Percentiles rank a stretch among this genome's conserved stretches.
Evolutionary conservation across 2,329 filamentous ascomycete genomes (phyloP).

Genomic region (Chlorencoelia australis): DNA sequence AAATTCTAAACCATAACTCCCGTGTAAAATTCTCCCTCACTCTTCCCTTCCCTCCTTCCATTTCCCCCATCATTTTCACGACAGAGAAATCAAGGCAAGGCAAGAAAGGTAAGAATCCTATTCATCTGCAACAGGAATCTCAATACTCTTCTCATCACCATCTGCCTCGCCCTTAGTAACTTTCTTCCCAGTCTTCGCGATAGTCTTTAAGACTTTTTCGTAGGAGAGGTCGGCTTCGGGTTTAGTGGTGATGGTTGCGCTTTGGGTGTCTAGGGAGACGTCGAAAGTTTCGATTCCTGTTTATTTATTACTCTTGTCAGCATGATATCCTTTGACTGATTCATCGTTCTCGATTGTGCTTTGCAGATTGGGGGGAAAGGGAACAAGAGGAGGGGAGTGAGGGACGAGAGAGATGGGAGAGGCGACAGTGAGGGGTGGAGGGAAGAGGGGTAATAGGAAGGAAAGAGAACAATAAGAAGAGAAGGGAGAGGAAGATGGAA

Average conservation of each 20-base stretch:
- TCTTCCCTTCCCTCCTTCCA: no score
- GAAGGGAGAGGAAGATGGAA: not conserved
- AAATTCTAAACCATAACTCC: no score
- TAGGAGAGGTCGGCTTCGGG: slow-evolving; percentile 56
- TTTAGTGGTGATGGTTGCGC: slow-evolving; percentile 65
- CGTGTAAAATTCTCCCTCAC: no score
- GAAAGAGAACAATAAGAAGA: not conserved
- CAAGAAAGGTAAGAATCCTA: no score
- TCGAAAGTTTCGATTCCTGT: slow-evolving; percentile 79
- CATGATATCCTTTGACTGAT: no score
- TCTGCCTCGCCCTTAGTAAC: slow-evolving; percentile 69
- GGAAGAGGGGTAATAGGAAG: not conserved
- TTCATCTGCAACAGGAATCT: no score
- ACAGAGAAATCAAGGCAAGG: no score
- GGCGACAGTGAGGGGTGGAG: not conserved
- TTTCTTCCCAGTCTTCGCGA: slow-evolving; percentile 92
- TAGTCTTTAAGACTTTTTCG: slow-evolving; percentile 73
- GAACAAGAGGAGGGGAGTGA: not conserved
- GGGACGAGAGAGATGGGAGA: slow-evolving; percentile 1
- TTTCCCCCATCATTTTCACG: no score
- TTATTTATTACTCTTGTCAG: no score
- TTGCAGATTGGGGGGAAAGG: not conserved
- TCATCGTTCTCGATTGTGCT: no score
- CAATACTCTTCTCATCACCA: slow-evolving; percentile 46
- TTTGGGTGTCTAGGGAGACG: slow-evolving; percentile 79